These are phyloP conservation scores for Solanum etuberosum DNA, from an alignment of 257 asterid genomes.

Conservation along the genomic window DNA sequence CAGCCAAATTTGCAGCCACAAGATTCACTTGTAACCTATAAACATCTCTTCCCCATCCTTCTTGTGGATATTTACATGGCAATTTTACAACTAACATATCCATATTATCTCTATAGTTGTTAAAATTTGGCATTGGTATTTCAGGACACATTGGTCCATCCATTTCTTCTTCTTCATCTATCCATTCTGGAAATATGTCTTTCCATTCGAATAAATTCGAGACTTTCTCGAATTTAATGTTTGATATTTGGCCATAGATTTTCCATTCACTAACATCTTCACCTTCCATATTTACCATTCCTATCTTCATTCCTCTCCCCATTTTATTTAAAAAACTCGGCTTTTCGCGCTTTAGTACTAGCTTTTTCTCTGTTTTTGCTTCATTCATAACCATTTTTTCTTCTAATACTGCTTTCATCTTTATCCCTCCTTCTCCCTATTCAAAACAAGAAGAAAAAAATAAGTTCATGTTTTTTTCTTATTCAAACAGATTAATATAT, in stretches of 20 bases:
- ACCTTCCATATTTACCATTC: slow-evolving; percentile 71
- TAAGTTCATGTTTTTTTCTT: no score
- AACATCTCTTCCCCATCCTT: slow-evolving; percentile 75
- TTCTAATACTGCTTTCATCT: slow-evolving; percentile 60
- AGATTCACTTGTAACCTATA: slow-evolving; percentile 72
- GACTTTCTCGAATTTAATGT: slow-evolving; percentile 31
- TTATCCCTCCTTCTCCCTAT: slow-evolving; percentile 37
- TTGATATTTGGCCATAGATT: slow-evolving; percentile 15
- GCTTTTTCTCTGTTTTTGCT: slow-evolving; percentile 14
- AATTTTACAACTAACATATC: slow-evolving; percentile 67
- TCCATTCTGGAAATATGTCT: slow-evolving; percentile 84
- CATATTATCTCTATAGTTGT: slow-evolving; percentile 13
- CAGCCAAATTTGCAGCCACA: slow-evolving; percentile 55
- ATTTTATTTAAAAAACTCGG: slow-evolving; percentile 51
- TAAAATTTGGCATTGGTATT: slow-evolving; percentile 63
- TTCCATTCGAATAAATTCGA: slow-evolving; percentile 60
- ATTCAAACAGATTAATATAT: no score
- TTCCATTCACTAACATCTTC: slow-evolving; percentile 66
- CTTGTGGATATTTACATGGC: slow-evolving; percentile 44
- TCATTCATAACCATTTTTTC: slow-evolving; percentile 10
- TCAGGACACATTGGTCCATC: slow-evolving; percentile 81
- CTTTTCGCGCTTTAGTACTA: slow-evolving; percentile 46
- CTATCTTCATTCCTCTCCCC: slow-evolving; percentile 43
- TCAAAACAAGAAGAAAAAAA: neutral
- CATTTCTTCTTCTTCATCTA: slow-evolving; percentile 85